Evolutionary conservation across 78 protist species (phyloP).

Genomic region (Polysphondylium violaceum): DNA sequence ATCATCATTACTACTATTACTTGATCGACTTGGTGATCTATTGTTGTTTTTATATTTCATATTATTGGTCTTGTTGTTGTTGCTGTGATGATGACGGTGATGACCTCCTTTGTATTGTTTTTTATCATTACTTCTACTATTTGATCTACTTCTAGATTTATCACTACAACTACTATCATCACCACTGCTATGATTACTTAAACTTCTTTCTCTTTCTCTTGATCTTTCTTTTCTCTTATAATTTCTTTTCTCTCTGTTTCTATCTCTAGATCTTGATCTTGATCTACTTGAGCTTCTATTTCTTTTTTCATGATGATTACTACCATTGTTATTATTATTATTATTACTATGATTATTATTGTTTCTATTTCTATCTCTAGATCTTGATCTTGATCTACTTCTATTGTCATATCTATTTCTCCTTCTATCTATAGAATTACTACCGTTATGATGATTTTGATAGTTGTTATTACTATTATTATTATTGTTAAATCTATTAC

Average conservation of each 20-base stretch:
- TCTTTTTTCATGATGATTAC: not conserved
- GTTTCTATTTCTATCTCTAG: not conserved
- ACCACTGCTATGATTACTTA: not conserved
- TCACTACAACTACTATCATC: not conserved
- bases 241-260: not conserved
- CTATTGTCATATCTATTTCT: slow-evolving; percentile 7
- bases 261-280: not conserved
- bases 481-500: not conserved
- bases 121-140: not conserved
- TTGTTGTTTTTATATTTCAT: not conserved
- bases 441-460: not conserved
- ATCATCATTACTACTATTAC: not conserved
- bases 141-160: not conserved
- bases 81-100: not conserved
- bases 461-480: not conserved
- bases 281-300: not conserved
- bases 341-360: not conserved
- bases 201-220: slow-evolving; percentile 1
- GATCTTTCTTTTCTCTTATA: too few relatives aligned
- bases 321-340: too few relatives aligned
- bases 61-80: not conserved
- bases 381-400: slow-evolving; percentile 3
- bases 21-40: not conserved
- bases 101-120: not conserved
- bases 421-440: not conserved